Evolutionary conservation across 106 monocot species (phyloP).

Genomic region (Dendrobium officinale): DNA sequence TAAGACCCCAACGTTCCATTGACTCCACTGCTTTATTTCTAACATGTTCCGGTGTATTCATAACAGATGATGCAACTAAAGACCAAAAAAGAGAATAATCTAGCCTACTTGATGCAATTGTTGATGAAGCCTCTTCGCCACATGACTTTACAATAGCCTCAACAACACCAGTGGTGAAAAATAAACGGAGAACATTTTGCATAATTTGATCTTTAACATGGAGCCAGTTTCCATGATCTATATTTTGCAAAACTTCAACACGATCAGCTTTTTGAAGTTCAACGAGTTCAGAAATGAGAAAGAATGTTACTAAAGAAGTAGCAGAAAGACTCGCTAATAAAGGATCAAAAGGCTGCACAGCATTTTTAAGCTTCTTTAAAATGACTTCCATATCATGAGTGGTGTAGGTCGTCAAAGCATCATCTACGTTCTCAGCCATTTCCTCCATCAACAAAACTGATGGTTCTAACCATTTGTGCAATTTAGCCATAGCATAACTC

Average conservation of each 20-base stretch:
- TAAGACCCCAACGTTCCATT: constrained; percentile 92
- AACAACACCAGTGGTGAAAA: constrained; percentile 63
- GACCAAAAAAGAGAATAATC: constrained; percentile 64
- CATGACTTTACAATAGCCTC: constrained; percentile 69
- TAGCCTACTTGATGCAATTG: constrained; percentile 56
- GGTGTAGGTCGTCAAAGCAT: constrained; percentile 20
- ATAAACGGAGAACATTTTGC: constrained; percentile 65
- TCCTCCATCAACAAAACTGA: constrained; percentile 79
- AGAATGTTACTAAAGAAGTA: constrained; percentile 48
- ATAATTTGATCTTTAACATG: constrained; percentile 36
- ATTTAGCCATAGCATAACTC: constrained; percentile 52
- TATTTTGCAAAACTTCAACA: constrained; percentile 14
- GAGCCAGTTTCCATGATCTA: constrained; percentile 29
- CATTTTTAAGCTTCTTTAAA: constrained; percentile 39
- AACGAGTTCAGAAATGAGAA: constrained; percentile 31
- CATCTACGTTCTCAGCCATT: constrained; percentile 63
- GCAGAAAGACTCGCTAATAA: constrained; percentile 35
- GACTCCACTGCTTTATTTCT: constrained; percentile 51
- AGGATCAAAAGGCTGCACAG: constrained; percentile 41
- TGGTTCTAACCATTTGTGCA: constrained; percentile 51
- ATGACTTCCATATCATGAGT: constrained; percentile 17
- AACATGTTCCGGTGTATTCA: constrained; percentile 46
- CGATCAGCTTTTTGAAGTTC: constrained; percentile 28
- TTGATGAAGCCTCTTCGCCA: constrained; percentile 38
- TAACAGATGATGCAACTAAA: constrained; percentile 58